Base-by-base conservation (phyloP, 2,329 filamentous ascomycete genomes). In the Colletotrichum costaricense region DNA sequence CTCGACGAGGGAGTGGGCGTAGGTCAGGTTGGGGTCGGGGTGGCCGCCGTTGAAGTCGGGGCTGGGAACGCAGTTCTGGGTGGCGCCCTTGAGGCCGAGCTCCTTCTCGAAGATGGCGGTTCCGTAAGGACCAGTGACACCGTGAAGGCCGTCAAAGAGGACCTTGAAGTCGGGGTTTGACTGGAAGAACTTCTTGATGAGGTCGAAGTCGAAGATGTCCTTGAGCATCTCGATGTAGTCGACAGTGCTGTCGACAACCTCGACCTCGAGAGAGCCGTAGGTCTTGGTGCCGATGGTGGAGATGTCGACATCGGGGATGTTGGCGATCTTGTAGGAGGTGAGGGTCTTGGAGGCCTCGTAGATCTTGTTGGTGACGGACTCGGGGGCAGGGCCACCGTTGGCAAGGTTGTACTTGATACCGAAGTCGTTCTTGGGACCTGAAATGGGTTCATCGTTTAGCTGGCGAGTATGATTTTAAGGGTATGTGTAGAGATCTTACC, bases 331-430 rank as follows among this genome's bases (percentile, higher is more conserved):
- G 90, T 98, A 99, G 63, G 93, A 95, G 57, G 91, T 94, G 78
- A 99, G 89, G 76, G 89, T 92, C 89, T 98, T 98, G 78, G 96
- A 96, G 74, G 92, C 91, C 79, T 96, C 94, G 87, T 91, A 98
- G 83, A 99, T 98, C 88, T 97, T 98, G 91, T 99, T 97, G 78
- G 97, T 99, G 77, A 99, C 94, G 67, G 94, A 93, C 85, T 99
- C 97, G 72, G 97, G 97, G 69, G 97, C 97, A 56, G 97, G 97
- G 69, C 95, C 97, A 79, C 97, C 97, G 81, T 99, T 98, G 83
- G 95, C 89, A 73, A 99, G 89, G 89, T 99, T 99, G 91, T 99
- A 99, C 88, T 99, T 99, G 92, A 99, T 99, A 79, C 97, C 97
- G 80, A 99, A 99, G 86, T 99, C 97, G 82, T 97, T 93, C 78